phyloP scores from a whole-genome alignment of 148 eudicot species.

The Rhododendron ferrugineum region DNA sequence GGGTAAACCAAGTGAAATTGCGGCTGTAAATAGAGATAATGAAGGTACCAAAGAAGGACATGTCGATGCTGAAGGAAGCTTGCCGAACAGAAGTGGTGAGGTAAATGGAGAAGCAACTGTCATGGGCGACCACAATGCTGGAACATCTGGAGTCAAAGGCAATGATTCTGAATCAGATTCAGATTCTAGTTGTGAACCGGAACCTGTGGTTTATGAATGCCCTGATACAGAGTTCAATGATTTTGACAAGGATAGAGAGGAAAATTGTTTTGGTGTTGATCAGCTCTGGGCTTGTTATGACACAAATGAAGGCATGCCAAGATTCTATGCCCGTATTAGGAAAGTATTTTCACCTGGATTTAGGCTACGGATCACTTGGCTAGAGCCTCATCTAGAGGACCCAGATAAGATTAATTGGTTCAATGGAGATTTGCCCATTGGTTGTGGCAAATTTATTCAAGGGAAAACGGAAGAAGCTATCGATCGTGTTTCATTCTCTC shows the following conservation, averaged over 20 bases:
- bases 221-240: slow-evolving; percentile 43
- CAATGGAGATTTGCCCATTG: slow-evolving; percentile 25
- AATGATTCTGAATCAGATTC: slow-evolving; percentile 12
- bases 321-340: slow-evolving; percentile 41
- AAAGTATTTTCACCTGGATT: slow-evolving; percentile 23
- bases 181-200: slow-evolving; percentile 5
- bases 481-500: slow-evolving; percentile 29
- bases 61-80: neutral
- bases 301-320: slow-evolving; percentile 44
- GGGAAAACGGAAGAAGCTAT: slow-evolving; percentile 18
- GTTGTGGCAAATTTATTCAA: slow-evolving; percentile 35
- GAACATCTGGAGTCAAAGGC: slow-evolving; percentile 4
- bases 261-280: slow-evolving; percentile 21
- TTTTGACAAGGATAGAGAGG: slow-evolving; percentile 34
- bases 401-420: slow-evolving; percentile 19
- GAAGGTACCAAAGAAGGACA: neutral
- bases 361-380: slow-evolving; percentile 32
- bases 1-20: slow-evolving; percentile 6
- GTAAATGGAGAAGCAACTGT: neutral
- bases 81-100: neutral
- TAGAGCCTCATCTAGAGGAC: slow-evolving; percentile 28
- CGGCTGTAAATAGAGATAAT: slow-evolving; percentile 7
- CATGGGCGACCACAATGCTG: neutral
- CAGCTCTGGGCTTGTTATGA: slow-evolving; percentile 48
- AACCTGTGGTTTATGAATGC: slow-evolving; percentile 13